Evolutionary conservation across 2,329 filamentous ascomycete species (phyloP).

Genomic region (Ophiostoma sp.): DNA sequence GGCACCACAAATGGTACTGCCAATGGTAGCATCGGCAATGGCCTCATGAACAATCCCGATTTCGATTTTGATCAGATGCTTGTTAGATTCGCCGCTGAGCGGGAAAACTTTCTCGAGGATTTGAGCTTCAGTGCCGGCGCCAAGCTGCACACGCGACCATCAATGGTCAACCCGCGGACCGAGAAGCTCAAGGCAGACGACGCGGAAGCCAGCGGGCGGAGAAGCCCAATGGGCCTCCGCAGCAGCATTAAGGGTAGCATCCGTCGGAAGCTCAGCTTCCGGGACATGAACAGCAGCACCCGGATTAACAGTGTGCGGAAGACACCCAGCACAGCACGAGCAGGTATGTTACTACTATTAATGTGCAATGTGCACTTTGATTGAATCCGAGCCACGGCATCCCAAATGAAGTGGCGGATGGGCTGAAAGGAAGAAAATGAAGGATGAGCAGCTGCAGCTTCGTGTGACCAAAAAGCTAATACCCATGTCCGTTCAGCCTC

Average conservation of each 20-base stretch:
- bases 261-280: conserved; percentile 83
- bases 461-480: conserved; percentile 26
- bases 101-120: conserved; percentile 89
- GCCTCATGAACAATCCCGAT: conserved; percentile 44
- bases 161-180: conserved; percentile 71
- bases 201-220: conserved; percentile 43
- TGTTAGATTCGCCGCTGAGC: conserved; percentile 89
- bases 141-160: conserved; percentile 62
- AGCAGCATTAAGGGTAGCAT: conserved; percentile 74
- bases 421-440: neutral
- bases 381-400: neutral
- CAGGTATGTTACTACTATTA: conserved; percentile 53
- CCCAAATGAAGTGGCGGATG: neutral
- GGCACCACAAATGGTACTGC: conserved; percentile 26
- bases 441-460: neutral
- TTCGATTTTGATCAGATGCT: conserved; percentile 93
- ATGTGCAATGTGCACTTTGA: neutral
- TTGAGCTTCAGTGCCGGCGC: conserved; percentile 82
- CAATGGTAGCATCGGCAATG: conserved; percentile 27
- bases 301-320: conserved; percentile 56
- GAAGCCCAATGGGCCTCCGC: conserved; percentile 49
- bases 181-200: conserved; percentile 79
- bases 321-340: conserved; percentile 69
- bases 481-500: conserved; percentile 42
- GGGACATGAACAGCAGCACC: conserved; percentile 78